phyloP scores from a whole-genome alignment of 108 stramenopile species.

The Discostella stelligeroides region DNA sequence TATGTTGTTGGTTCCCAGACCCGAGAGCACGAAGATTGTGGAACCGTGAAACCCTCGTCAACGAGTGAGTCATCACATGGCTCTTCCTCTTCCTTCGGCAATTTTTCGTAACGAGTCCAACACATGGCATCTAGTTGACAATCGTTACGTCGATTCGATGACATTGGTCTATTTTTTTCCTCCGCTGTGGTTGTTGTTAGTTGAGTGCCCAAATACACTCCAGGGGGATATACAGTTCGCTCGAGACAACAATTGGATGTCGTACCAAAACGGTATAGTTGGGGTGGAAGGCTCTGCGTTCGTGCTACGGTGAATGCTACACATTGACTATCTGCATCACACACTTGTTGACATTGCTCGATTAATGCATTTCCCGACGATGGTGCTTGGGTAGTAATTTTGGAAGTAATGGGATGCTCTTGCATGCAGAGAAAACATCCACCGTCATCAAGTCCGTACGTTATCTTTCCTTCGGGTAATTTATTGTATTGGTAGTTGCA shows the following conservation, averaged over 20 bases:
- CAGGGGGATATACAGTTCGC: background rate
- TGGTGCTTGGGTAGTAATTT: background rate
- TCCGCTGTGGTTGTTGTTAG: background rate
- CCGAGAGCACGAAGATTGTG: background rate
- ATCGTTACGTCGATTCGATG: background rate
- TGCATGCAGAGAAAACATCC: background rate
- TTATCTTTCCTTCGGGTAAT: background rate
- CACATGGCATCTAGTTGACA: constrained; percentile 1
- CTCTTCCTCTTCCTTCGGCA: background rate
- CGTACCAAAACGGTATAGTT: background rate
- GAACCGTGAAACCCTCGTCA: background rate
- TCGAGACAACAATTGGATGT: background rate
- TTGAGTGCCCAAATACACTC: background rate
- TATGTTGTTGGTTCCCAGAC: background rate
- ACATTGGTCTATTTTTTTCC: background rate
- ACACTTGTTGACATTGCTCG: background rate
- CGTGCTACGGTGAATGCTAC: background rate
- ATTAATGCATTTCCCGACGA: background rate
- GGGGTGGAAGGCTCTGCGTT: background rate
- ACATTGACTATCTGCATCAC: background rate
- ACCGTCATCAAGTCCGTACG: constrained; percentile 7
- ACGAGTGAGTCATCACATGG: too few relatives aligned
- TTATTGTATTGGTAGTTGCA: background rate
- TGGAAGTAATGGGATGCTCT: background rate
- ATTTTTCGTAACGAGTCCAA: constrained; percentile 2